Conservation (phyloP, 352 stramenopile genomes). For the Pythium pyrilobum region DNA sequence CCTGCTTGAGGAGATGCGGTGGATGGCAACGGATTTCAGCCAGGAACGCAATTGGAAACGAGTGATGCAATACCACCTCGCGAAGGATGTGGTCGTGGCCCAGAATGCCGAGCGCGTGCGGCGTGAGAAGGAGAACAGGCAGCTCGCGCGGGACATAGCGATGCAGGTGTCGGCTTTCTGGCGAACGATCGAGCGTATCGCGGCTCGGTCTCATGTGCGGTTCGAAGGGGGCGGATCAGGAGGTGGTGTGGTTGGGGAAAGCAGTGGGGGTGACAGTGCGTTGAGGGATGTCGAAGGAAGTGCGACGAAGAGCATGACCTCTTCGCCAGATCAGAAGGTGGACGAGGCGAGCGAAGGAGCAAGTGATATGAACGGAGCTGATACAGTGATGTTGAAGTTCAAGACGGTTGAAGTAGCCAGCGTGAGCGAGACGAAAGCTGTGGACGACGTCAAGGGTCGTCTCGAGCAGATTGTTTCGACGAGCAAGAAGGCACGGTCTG, state of each 20-base stretch:
- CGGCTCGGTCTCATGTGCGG: constrained; percentile 63
- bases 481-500: constrained; percentile 30
- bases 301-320: not conserved
- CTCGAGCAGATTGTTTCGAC: constrained; percentile 30
- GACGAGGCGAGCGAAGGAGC: constrained; percentile 12
- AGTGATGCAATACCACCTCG: constrained; percentile 56
- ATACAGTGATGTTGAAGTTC: not conserved
- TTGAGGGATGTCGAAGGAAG: too few species aligned
- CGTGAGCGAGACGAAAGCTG: constrained; percentile 11
- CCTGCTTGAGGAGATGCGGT: constrained; percentile 95
- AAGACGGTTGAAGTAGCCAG: constrained; percentile 17
- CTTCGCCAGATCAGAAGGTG: not conserved
- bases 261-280: not conserved
- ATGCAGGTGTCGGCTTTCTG: constrained; percentile 77
- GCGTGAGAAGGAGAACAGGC: constrained; percentile 56
- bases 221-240: constrained; percentile 33
- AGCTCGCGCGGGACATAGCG: constrained; percentile 60
- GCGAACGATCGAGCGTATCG: constrained; percentile 81
- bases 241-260: not conserved
- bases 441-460: constrained; percentile 24
- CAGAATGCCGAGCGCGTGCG: constrained; percentile 63
- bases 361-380: not conserved
- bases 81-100: constrained; percentile 53
- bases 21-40: constrained; percentile 95
- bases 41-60: constrained; percentile 97